These are phyloP conservation scores for Rosa lucieae DNA, from an alignment of 306 rosid genomes.

Conservation along the genomic window DNA sequence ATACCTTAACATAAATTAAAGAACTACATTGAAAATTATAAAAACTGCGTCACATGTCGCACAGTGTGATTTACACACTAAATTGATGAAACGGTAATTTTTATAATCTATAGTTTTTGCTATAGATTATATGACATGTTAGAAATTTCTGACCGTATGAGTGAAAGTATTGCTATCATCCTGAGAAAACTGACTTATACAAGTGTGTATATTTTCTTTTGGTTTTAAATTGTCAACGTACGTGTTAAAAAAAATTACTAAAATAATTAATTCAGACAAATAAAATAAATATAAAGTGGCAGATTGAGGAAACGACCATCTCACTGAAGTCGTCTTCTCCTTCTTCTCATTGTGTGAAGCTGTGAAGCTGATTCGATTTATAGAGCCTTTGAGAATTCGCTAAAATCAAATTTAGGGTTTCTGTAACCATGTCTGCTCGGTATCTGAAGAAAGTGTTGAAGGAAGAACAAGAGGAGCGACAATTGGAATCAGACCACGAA, in stretches of 20 bases:
- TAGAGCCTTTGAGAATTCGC: background rate
- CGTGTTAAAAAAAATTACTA: background rate
- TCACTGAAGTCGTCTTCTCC: background rate
- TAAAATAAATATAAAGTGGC: background rate
- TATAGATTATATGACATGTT: too few species aligned
- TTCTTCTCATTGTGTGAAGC: background rate
- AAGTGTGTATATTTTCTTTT: too few species aligned
- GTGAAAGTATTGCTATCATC: too few species aligned
- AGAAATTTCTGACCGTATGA: too few species aligned
- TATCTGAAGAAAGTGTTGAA: conserved; percentile 66
- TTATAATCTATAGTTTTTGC: too few species aligned
- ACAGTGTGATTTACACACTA: background rate
- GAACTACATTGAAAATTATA: too few species aligned
- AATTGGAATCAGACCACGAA: conserved; percentile 21
- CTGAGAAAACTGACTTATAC: too few species aligned
- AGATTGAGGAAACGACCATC: background rate
- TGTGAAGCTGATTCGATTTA: background rate
- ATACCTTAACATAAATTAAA: too few species aligned
- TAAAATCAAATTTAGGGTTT: background rate
- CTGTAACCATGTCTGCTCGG: conserved; percentile 65
- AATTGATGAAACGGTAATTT: too few species aligned
- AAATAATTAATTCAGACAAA: background rate
- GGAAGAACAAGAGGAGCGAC: conserved; percentile 46
- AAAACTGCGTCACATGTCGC: too few species aligned
- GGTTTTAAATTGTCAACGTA: too few species aligned